Conservation (phyloP, 2,329 filamentous ascomycete species). For the Coniella lustricola region DNA sequence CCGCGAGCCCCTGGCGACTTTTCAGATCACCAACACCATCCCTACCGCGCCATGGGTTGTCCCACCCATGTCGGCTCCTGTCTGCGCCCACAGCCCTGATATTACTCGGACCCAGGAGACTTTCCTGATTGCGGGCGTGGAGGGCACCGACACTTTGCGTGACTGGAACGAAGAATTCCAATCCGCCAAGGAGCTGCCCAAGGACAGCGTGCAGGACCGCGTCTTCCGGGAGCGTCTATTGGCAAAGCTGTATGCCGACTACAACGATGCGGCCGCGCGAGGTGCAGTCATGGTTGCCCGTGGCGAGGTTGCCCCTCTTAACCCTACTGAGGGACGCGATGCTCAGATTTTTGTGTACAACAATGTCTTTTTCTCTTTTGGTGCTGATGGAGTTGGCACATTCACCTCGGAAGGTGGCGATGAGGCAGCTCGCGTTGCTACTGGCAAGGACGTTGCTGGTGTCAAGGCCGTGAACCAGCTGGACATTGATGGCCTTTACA, state of each 20-base stretch:
- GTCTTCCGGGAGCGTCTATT: constrained; percentile 92
- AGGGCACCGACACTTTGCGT: constrained; percentile 87
- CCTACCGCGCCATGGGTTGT: constrained; percentile 91
- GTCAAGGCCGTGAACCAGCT: constrained; percentile 95
- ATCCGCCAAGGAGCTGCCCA: constrained; percentile 88
- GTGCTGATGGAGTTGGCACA: constrained; percentile 92
- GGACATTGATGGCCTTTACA: constrained; percentile 90
- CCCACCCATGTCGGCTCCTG: constrained; percentile 55
- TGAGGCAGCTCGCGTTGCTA: constrained; percentile 90
- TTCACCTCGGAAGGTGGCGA: constrained; percentile 96
- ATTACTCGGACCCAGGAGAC: constrained; percentile 87
- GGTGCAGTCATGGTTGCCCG: constrained; percentile 88
- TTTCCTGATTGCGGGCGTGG: constrained; percentile 80
- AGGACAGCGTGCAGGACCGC: constrained; percentile 87
- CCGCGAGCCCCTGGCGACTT: constrained; percentile 83
- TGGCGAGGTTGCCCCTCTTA: constrained; percentile 86
- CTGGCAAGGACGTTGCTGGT: constrained; percentile 91
- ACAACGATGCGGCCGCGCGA: constrained; percentile 88
- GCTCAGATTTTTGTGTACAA: constrained; percentile 99
- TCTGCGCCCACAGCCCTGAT: constrained; percentile 70
- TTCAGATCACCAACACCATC: constrained; percentile 92
- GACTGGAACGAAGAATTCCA: constrained; percentile 99
- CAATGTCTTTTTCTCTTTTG: constrained; percentile 99
- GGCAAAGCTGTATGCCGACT: constrained; percentile 95
- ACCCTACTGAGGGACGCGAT: constrained; percentile 86